Base-by-base conservation (phyloP, 2,329 filamentous ascomycete genomes). In the Ceratocystis lukuohia region DNA sequence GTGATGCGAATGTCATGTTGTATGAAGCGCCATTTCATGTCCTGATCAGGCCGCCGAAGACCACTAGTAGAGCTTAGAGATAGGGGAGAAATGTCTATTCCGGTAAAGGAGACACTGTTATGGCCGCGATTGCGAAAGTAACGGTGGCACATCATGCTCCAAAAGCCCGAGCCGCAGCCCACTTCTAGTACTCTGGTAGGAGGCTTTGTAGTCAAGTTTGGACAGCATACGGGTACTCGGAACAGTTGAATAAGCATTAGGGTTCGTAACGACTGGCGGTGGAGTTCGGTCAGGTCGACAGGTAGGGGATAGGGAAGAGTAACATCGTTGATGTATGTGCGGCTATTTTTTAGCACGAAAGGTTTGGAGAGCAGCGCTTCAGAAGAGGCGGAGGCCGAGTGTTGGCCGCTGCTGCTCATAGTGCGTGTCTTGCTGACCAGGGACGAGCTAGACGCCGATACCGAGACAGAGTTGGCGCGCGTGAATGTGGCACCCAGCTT, bases 1-100 rank as follows among this genome's bases (percentile, higher is more conserved):
- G 82, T 74, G 68, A 84, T 83, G 67, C 90, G 86, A 69, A 96
- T 77, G 74, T 96, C 92, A 73, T 96, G 91, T 73, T 92, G 88
- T 65, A 96, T 84, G 73, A 96, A 96, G 10, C 80, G 85, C 91
- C 91, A 96, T 70, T 89, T 86, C 80, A 96, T 88, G 61, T 89
- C 89, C 71, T 86, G 85, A 70, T 84, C 81, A 3, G 79, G 78
- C 70, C 85, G 84, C 8, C 73, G 64, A 73, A 72, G 57, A 74
- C 74, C 64, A 10, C 70, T 71, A 46, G 71, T 73, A 53, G 71
- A 69, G 41, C 77, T 76, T 6, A 76, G 75, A 3, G 88, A 86
- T 28, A 93, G 74, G 3, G 88, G 86, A 7, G 88, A 88, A 66
- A 96, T 84, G 73, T 96, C 91, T 50, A 96, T 76, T 1, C 91